phyloP scores from a whole-genome alignment of 176 grass and related monocot species.

The Avena sativa region DNA sequence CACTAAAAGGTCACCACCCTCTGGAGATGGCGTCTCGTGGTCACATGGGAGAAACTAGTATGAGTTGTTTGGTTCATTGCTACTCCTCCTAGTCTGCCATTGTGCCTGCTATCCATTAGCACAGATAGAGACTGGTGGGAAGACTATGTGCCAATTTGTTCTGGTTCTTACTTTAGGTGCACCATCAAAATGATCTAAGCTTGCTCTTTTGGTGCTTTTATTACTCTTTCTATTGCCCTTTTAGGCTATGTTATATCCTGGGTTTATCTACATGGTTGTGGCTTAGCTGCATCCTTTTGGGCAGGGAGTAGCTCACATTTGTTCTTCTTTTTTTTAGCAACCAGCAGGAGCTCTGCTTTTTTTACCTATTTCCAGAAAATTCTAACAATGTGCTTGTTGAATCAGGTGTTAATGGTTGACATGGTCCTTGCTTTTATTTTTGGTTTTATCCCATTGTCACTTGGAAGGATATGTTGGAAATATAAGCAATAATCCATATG shows the following conservation, averaged over 20 bases:
- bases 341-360: not conserved
- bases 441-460: slow-evolving; percentile 47
- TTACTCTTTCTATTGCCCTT: not conserved
- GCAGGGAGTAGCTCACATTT: not conserved
- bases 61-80: not conserved
- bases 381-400: not conserved
- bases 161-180: not conserved
- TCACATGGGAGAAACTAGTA: not conserved
- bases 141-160: not conserved
- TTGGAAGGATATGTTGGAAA: slow-evolving; percentile 10
- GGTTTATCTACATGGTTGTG: not conserved
- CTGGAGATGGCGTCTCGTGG: not conserved
- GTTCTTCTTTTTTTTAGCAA: not conserved
- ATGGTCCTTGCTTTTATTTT: slow-evolving; percentile 32
- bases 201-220: not conserved
- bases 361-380: not conserved
- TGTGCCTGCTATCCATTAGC: not conserved
- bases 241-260: not conserved
- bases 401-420: slow-evolving; percentile 36
- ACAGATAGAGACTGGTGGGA: not conserved
- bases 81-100: slow-evolving; percentile 2
- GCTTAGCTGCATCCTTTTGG: not conserved
- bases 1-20: not conserved
- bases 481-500: too few relatives aligned
- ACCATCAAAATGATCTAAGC: not conserved